Percentiles rank a stretch among this genome's conserved stretches.
Conservation (phyloP, 768 basidiomycete species). For the Kwoniella pini region DNA sequence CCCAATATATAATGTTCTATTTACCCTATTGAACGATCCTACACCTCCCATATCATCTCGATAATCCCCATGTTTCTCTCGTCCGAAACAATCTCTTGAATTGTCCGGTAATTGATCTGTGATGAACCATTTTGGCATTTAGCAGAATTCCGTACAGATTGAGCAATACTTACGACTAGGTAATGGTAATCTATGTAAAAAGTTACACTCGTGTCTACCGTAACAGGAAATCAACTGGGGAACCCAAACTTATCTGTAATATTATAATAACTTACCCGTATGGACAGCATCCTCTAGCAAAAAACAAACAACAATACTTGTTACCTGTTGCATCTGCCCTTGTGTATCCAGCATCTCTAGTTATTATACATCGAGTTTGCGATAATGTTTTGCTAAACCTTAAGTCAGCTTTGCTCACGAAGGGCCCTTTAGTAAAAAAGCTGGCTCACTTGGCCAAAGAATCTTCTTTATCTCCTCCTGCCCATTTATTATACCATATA, state of each 20-base stretch:
- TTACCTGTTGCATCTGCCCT: constrained; percentile 91
- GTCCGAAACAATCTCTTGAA: constrained; percentile 93
- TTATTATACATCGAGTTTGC: constrained; percentile 86
- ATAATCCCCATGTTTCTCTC: constrained; percentile 96
- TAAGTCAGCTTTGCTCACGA: background rate
- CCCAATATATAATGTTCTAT: constrained; percentile 91
- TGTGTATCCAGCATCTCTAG: constrained; percentile 85
- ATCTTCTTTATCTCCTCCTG: constrained; percentile 97
- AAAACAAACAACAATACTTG: constrained; percentile 93
- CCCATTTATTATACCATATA: constrained; percentile 99
- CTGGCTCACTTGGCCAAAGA: constrained; percentile 82
- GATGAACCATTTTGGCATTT: too few relatives aligned
- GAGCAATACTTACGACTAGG: constrained; percentile 55
- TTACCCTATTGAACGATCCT: constrained; percentile 90
- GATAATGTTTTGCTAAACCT: constrained; percentile 82
- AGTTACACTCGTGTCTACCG: constrained; percentile 77
- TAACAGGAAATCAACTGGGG: background rate
- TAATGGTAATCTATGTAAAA: constrained; percentile 83
- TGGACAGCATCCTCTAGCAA: constrained; percentile 93
- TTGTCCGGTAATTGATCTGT: constrained; percentile 70
- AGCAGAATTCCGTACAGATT: too few relatives aligned
- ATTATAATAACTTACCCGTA: constrained; percentile 63
- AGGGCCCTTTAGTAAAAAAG: background rate
- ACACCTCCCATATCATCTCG: constrained; percentile 99
- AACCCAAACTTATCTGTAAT: background rate